These are phyloP conservation scores for Naganishia vishniacii DNA, from an alignment of 768 basidiomycete genomes.

Conservation along the genomic window DNA sequence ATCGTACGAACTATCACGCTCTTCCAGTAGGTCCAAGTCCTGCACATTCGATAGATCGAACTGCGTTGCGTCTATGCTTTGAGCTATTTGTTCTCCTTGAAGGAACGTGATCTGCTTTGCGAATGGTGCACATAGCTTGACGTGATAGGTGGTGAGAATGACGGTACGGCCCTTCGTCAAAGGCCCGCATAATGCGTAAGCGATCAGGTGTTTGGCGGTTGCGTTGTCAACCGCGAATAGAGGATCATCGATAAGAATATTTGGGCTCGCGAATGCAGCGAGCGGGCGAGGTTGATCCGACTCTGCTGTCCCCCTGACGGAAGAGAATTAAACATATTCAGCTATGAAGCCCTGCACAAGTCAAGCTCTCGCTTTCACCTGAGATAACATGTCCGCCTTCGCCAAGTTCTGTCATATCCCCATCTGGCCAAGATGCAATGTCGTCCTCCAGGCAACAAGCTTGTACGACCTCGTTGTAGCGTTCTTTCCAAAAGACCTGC, in stretches of 20 bases:
- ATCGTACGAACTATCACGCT: no score
- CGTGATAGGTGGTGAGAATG: slow-evolving; percentile 46
- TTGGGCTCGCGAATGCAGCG: slow-evolving; percentile 43
- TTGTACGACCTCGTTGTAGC: slow-evolving; percentile 38
- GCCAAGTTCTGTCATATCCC: slow-evolving; percentile 47
- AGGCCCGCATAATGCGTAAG: slow-evolving; percentile 34
- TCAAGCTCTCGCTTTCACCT: no score
- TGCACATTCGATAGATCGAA: neutral
- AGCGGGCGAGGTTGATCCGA: slow-evolving; percentile 33
- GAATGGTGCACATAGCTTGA: slow-evolving; percentile 37
- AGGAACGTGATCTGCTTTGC: slow-evolving; percentile 35
- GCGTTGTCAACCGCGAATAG: slow-evolving; percentile 46
- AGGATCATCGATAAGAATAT: slow-evolving; percentile 40
- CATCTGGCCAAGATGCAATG: slow-evolving; percentile 35
- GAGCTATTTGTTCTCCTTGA: neutral
- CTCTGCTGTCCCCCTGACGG: slow-evolving; percentile 24
- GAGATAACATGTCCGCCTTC: slow-evolving; percentile 35
- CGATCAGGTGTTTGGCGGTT: slow-evolving; percentile 39
- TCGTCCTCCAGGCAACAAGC: slow-evolving; percentile 39
- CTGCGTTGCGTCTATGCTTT: neutral
- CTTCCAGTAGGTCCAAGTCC: no score
- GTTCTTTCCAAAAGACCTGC: slow-evolving; percentile 36
- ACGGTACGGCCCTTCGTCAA: slow-evolving; percentile 38
- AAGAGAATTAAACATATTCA: slow-evolving; percentile 17
- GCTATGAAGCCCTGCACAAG: neutral